These are phyloP conservation scores for Podospora comata DNA, from an alignment of 495 filamentous ascomycete species.

Conservation along the genomic window DNA sequence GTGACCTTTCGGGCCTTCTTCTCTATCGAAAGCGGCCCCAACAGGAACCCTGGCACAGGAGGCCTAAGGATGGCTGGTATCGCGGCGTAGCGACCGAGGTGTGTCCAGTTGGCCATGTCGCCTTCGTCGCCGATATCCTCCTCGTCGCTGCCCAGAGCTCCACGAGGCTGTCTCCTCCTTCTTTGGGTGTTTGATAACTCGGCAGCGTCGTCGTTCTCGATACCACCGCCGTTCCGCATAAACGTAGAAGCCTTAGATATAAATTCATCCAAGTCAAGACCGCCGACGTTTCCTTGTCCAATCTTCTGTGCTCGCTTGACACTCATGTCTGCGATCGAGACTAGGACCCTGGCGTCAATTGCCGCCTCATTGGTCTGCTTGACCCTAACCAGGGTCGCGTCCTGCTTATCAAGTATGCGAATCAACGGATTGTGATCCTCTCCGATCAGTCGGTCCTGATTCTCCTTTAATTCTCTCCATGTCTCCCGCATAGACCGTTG, in stretches of 20 bases:
- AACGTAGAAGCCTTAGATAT: constrained; percentile 85
- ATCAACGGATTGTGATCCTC: constrained; percentile 42
- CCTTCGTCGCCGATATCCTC: constrained; percentile 61
- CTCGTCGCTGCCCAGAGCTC: constrained; percentile 29
- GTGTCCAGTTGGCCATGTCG: constrained; percentile 84
- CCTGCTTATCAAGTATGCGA: constrained; percentile 59
- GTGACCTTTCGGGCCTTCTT: constrained; percentile 68
- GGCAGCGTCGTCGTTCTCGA: constrained; percentile 39
- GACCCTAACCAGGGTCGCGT: constrained; percentile 63
- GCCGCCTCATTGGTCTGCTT: constrained; percentile 92
- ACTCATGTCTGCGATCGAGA: constrained; percentile 71
- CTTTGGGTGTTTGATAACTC: constrained; percentile 49
- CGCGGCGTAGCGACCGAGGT: constrained; percentile 72
- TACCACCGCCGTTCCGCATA: constrained; percentile 64
- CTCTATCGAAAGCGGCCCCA: constrained; percentile 86
- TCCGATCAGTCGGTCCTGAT: constrained; percentile 62
- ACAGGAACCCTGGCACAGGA: constrained; percentile 74
- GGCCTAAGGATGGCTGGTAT: constrained; percentile 71
- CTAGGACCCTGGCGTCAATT: constrained; percentile 80
- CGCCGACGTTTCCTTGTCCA: constrained; percentile 63
- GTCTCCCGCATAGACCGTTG: constrained; percentile 67
- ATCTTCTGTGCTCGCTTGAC: constrained; percentile 69
- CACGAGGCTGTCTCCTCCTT: constrained; percentile 35
- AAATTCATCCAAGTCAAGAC: constrained; percentile 90
- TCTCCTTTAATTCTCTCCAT: constrained; percentile 64